Evolutionary conservation across 768 basidiomycete genomes (phyloP), one percentile per base, ranked within the genome.

Genomic region (Mycena belliarum): DNA sequence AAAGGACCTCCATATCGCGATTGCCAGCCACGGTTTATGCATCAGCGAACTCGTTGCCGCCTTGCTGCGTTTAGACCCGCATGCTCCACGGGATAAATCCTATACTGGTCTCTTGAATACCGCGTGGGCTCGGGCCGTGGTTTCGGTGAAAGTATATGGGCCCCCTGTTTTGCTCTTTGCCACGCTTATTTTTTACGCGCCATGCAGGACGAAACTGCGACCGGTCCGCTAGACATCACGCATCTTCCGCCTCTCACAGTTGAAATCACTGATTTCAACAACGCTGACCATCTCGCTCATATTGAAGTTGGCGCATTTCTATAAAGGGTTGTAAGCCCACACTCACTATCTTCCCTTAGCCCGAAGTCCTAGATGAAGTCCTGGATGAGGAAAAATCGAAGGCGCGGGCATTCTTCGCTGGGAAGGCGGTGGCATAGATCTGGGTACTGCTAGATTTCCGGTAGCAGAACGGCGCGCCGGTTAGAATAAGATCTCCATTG

Each of bases 21-120:
- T 91, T 32, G 85, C 88, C 47, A 88, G 89, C 65, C 91, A 92
- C 69, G 89, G 91, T 1, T 63, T 89, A 52, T 89, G 83, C 65
- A 89, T 92, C 41, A 76, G 77, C 44, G 84, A 86, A 68, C 63
- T 89, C 16, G 69, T 90, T 15, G 70, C 78, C 16, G 83, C 82
- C 12, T 64, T 91, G 18, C 63, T 90, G 24, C 70, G 73, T 41
- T 61, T 81, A 43, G 81, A 82, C 65, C 82, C 79, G 42, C 73
- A 76, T 54, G 76, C 81, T 38, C 69, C 73, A 10, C 67, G 69
- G 10, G 75, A 72, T 28, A 66, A 65, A 28, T 71, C 53, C 29
- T 77, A 70, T 55, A 73, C 60, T 55, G 88, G 88, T 4, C 69
- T 91, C 49, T 38, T 75, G 59, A 91, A 91, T 65, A 91, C 89